Evolutionary conservation across 2,329 filamentous ascomycete genomes (phyloP), one percentile per base, ranked within the genome.

Genomic region (Coniochaeta hoffmannii): DNA sequence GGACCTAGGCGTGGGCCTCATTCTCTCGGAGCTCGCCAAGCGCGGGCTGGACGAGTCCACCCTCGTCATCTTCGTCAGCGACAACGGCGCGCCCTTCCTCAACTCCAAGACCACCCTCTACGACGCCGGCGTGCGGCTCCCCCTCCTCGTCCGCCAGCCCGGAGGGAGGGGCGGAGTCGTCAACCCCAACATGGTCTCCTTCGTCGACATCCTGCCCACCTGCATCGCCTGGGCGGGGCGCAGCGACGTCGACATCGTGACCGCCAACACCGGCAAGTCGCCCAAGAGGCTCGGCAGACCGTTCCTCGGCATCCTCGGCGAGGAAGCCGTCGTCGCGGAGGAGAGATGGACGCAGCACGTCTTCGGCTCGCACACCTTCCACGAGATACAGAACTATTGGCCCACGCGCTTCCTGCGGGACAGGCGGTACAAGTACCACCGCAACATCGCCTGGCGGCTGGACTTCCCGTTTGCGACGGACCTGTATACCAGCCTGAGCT

Each of bases 101-200:
- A 79, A 79, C 62, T 77, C 76, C 9, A 78, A 78, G 60, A 79
- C 76, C 0, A 78, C 75, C 0, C 64, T 79, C 0, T 79, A 73
- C 59, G 76, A 79, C 53, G 73, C 76, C 0, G 76, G 76, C 15
- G 65, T 76, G 0, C 64, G 69, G 10, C 62, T 78, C 1, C 75
- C 76, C 0, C 63, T 78, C 4, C 64, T 79, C 6, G 17, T 44
- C 11, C 14, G 15, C 15, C 38, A 44, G 5, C 38, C 38, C 6
- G 19, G 30, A 7, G 12, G 30, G 7, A 32, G 12, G 7, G 7
- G 7, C 30, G 64, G 64, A 1, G 55, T 68, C 2, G 60, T 68
- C 2, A 78, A 75, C 61, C 65, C 69, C 1, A 77, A 76, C 56
- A 63, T 78, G 60, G 64, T 77, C 5, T 77, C 73, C 1, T 78